Evolutionary conservation across 2,329 filamentous ascomycete genomes (phyloP).

Genomic region (Polytolypa hystricis): DNA sequence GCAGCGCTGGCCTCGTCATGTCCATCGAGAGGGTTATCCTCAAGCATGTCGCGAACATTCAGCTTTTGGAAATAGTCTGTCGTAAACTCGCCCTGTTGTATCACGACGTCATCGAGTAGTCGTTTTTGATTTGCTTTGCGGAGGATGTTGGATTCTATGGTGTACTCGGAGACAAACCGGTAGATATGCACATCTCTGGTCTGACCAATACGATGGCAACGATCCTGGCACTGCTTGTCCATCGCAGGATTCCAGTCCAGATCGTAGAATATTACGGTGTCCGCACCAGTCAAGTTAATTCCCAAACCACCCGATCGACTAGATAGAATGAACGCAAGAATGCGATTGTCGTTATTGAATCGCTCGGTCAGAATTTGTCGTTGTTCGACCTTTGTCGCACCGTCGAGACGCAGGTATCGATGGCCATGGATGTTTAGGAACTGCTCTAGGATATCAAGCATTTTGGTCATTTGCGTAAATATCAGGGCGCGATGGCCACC

Average conservation of each 20-base stretch:
- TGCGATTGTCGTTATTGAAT: conserved; percentile 89
- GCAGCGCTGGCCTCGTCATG: conserved; percentile 68
- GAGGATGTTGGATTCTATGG: conserved; percentile 95
- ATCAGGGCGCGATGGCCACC: conserved; percentile 90
- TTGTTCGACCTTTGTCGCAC: conserved; percentile 92
- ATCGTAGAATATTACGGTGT: conserved; percentile 98
- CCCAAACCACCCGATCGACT: conserved; percentile 88
- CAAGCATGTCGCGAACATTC: conserved; percentile 55
- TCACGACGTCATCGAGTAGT: conserved; percentile 94
- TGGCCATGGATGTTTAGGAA: conserved; percentile 97
- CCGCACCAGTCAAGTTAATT: conserved; percentile 92
- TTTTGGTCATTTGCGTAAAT: conserved; percentile 99
- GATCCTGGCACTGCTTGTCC: conserved; percentile 98
- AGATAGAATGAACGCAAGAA: conserved; percentile 89
- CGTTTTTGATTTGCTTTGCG: conserved; percentile 96
- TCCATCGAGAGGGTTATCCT: conserved; percentile 40
- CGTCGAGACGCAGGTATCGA: conserved; percentile 90
- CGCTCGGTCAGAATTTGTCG: conserved; percentile 90
- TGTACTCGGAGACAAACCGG: conserved; percentile 82
- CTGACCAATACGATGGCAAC: conserved; percentile 93
- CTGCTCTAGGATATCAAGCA: conserved; percentile 91
- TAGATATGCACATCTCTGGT: conserved; percentile 98
- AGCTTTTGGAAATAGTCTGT: conserved; percentile 88
- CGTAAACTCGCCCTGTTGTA: conserved; percentile 95
- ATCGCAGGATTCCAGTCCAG: conserved; percentile 99